Conservation (phyloP, 169 alveolate species). For the Plasmodium cynomolgi region DNA sequence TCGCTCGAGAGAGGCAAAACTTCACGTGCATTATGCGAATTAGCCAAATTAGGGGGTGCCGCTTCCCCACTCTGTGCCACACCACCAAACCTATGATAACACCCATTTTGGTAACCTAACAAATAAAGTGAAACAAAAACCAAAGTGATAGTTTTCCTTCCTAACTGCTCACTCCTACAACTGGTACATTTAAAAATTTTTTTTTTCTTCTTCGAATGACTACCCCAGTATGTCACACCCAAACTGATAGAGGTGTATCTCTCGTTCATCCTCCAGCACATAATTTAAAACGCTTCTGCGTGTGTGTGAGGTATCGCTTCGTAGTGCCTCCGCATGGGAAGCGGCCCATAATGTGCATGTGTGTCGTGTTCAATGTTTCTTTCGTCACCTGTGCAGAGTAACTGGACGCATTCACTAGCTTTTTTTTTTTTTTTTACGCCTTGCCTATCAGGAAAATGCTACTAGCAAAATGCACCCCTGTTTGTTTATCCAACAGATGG, state of each 20-base stretch:
- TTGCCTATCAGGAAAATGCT: not conserved
- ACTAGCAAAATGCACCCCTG: not conserved
- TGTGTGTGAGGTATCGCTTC: not conserved
- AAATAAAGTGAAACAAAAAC: not conserved
- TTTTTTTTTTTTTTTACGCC: not conserved
- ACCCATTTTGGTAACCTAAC: not conserved
- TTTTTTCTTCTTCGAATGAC: not conserved
- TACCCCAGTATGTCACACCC: not conserved
- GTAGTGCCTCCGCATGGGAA: not conserved
- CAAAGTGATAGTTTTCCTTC: not conserved
- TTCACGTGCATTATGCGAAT: not conserved
- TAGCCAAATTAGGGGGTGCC: not conserved
- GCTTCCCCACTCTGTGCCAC: not conserved
- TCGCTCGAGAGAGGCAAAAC: not conserved
- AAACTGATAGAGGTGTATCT: not conserved
- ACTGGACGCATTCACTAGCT: not conserved
- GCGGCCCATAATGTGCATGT: not conserved
- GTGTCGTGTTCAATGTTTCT: not conserved
- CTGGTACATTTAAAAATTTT: not conserved
- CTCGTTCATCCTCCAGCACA: not conserved
- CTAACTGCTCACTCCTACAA: not conserved
- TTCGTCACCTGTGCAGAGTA: not conserved
- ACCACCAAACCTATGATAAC: not conserved
- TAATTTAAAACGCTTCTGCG: not conserved
- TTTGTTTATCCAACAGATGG: not conserved